These are phyloP conservation scores for Microcyclospora tardicrescens DNA, from an alignment of 2,329 filamentous ascomycete species.

Conservation along the genomic window DNA sequence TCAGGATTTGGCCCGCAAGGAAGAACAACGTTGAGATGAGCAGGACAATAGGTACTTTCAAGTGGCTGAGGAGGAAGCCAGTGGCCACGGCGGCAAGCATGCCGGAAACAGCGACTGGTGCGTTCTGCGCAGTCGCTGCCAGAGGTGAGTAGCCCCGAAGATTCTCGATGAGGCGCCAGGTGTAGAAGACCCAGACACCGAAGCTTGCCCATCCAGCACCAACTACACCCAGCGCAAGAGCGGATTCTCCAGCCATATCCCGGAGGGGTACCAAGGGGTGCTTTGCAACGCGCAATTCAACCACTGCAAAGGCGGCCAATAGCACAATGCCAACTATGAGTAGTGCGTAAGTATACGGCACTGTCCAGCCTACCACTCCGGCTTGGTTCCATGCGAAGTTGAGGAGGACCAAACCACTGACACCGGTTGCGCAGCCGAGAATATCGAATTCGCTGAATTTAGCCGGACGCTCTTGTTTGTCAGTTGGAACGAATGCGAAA, in stretches of 20 bases:
- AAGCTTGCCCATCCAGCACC: conserved; percentile 15
- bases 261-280: conserved; percentile 13
- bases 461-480: conserved; percentile 2
- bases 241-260: conserved; percentile 12
- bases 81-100: conserved; percentile 23
- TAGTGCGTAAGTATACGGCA: conserved; percentile 13
- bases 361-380: conserved; percentile 15
- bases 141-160: conserved; percentile 21
- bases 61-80: conserved; percentile 25
- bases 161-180: conserved; percentile 20
- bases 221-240: conserved; percentile 15
- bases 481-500: conserved; percentile 13
- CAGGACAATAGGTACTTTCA: conserved; percentile 24
- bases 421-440: conserved; percentile 14
- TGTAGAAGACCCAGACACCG: conserved; percentile 26
- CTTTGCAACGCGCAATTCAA: conserved; percentile 11
- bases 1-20: conserved; percentile 19
- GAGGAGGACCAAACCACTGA: conserved; percentile 18
- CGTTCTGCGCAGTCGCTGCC: conserved; percentile 19
- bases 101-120: conserved; percentile 22
- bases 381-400: conserved; percentile 21
- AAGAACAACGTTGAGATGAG: conserved; percentile 24
- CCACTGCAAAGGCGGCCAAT: conserved; percentile 13
- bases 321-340: conserved; percentile 15
- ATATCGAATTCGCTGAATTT: conserved; percentile 11